Base-by-base conservation (phyloP, 805 yeast species). In the Pichia occidentalis region DNA sequence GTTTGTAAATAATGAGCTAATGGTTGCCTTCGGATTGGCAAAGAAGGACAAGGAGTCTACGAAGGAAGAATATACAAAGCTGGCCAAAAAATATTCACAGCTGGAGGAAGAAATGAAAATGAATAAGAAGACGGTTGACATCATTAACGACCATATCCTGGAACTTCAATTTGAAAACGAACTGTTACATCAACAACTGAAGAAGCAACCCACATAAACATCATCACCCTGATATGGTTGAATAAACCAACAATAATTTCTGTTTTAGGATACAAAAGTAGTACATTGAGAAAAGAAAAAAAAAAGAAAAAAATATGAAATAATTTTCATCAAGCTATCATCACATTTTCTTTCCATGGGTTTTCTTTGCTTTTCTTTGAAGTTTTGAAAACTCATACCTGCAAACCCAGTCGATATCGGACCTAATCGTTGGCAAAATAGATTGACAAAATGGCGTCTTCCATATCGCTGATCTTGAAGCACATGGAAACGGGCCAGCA, bases 81-180 rank as follows among this genome's bases (percentile, higher is more conserved):
- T 54, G 7, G 54, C 50, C 14, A 47, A 48, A 1, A 52, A 43
- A 20, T 28, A 38, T 28, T 29, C 11, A 4, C 39, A 52, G 16
- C 27, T 53, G 11, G 50, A 52, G 33, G 65, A 62, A 36, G 67
- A 61, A 34, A 37, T 50, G n/a, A 44, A 39, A n/a, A 32, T 55
- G 40, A 73, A 68, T 50, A 65, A 65, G 42, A 64, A 65, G 41
- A 64, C 69, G 21, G 60, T 73, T 23, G 77, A 71, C 36, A 49
- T 69, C 7, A 58, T 70, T 23, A 73, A 72, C 43, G 80, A 74
- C 45, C 74, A 71, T 45, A 50, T 69, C 6, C 53, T 75, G 36
- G 64, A 72, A 14, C 50, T 62, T 24, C 73, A 71, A 48, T 70
- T 74, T 29, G 77, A 73, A 48, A 66, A 63, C 38, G 71, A 71